These are phyloP conservation scores for Plantago ovata DNA, from an alignment of 257 asterid species.

Conservation along the genomic window DNA sequence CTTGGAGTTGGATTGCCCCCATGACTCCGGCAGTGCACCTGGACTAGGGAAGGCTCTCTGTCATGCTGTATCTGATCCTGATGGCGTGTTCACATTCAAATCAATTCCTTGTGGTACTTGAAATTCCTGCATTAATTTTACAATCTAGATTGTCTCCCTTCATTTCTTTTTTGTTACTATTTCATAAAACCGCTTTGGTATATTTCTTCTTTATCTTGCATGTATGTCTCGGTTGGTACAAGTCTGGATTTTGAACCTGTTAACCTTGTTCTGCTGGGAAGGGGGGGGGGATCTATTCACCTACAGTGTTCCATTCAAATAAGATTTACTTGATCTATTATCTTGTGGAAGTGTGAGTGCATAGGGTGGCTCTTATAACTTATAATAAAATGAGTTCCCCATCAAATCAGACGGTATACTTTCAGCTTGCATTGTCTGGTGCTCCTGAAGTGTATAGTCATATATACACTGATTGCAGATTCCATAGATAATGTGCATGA, in stretches of 20 bases:
- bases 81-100: slow-evolving; percentile 76
- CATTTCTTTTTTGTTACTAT: slow-evolving; percentile 6
- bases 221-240: slow-evolving; percentile 1
- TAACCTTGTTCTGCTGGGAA: too few species aligned
- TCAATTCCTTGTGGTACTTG: slow-evolving; percentile 80
- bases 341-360: too few species aligned
- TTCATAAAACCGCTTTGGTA: not conserved
- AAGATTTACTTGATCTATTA: too few species aligned
- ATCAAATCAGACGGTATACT: too few species aligned
- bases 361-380: too few species aligned
- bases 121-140: slow-evolving; percentile 12
- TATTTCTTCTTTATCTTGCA: slow-evolving; percentile 11
- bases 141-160: not conserved
- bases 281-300: not conserved
- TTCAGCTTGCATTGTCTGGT: too few species aligned
- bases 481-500: too few species aligned
- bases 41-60: slow-evolving; percentile 83
- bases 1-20: slow-evolving; percentile 70
- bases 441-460: too few species aligned
- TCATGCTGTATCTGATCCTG: slow-evolving; percentile 83
- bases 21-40: slow-evolving; percentile 69
- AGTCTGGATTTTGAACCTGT: slow-evolving; percentile 12
- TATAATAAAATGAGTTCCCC: too few species aligned
- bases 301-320: too few species aligned
- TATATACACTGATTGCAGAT: too few species aligned